Base-by-base conservation (phyloP, 306 rosid species). In the Gillenia trifoliata region DNA sequence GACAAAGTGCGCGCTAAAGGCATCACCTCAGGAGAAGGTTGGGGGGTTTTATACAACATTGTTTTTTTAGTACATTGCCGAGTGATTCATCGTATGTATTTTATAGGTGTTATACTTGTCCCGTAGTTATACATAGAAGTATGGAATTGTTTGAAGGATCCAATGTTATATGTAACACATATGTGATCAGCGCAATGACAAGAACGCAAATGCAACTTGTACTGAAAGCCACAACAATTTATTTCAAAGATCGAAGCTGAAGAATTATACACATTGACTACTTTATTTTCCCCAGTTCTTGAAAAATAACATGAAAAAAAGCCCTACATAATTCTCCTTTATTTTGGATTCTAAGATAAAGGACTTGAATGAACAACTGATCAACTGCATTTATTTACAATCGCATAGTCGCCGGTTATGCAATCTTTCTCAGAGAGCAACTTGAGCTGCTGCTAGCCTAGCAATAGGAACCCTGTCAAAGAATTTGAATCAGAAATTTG, bases 401-500 rank as follows among this genome's bases (percentile, higher is more conserved):
- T 1, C 5, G 6, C 25, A 41, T n/a, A 41, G 26, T 78, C 12
- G 10, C 23, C 28, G 3, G 26, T 25, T 1, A 36, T 16, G 49
- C 22, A 36, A 57, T 63, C 41, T 62, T 52, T 49, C 72, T 83
- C 76, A 79, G n/a, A 78, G 86, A 17, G 87, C 92, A 77, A 85
- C 93, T 85, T 94, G 96, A 68, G 99, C 99, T 70, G 99, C 99
- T 12, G 99, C 96, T 5, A 94, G 92, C 92, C 99, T 85, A 40
- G 99, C 99, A 81, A 94, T 88, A 41, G 99, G 97, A 72, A 94
- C 93, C 90, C 99, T 94, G 96, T 69, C 31, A 76, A 16, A 8
- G 20, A 4, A 38, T 43, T 60, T 36, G 52, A 30, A 56, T 31
- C 19, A 62, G 19, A 6, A 36, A 40, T 80, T 71, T 80, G 56